Evolutionary conservation across 2,329 filamentous ascomycete genomes (phyloP), one percentile per base, ranked within the genome.

Genomic region (Diaporthe sp.): DNA sequence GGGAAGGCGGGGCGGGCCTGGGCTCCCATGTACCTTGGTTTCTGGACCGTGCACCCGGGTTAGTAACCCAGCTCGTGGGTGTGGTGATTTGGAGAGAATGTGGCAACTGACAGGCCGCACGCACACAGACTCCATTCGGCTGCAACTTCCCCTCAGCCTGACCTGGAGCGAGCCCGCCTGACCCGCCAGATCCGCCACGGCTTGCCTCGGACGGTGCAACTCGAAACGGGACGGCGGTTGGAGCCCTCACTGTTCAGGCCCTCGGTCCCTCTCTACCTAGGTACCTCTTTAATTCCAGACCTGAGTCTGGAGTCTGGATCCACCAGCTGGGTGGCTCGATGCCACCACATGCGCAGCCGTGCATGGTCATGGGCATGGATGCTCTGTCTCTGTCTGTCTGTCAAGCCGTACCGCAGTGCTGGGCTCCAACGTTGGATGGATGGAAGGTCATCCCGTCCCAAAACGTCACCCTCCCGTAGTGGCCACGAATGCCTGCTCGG

Each of bases 381-480:
- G 7, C 25, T 31, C 53, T 55, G 15, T 28, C 25, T 28, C 53
- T 7, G 51, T 37, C 13, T 9, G 37, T 4, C 58, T 68, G 47
- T 68, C 63, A 17, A 53, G 31, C 65, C 49, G 65, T 70, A 70
- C 65, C 65, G 49, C 65, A 53, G 65, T 42, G 65, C 65, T 70
- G 65, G 65, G 65, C 49, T 70, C 44, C 44, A 51, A 51, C n/a
- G 65, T 55, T 68, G 63, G 63, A 53, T 70, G 65, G 63, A 70
- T 70, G 31, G 49, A 53, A 20, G 44, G 49, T 42, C 65, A 55
- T 55, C 49, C 31, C 65, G 15, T 22, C 31, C 31, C 42, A 63
- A 67, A n/a, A 67, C 61, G 42, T 65, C 61, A 51, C 63, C 28
- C n/a, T 49, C 31, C 20, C 42, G 42, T 28, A 10, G 61, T 49